Percentiles rank a stretch among this genome's conserved stretches.
phyloP scores from a whole-genome alignment of 2,329 filamentous ascomycete species.

The Pseudogymnoascus sp. region DNA sequence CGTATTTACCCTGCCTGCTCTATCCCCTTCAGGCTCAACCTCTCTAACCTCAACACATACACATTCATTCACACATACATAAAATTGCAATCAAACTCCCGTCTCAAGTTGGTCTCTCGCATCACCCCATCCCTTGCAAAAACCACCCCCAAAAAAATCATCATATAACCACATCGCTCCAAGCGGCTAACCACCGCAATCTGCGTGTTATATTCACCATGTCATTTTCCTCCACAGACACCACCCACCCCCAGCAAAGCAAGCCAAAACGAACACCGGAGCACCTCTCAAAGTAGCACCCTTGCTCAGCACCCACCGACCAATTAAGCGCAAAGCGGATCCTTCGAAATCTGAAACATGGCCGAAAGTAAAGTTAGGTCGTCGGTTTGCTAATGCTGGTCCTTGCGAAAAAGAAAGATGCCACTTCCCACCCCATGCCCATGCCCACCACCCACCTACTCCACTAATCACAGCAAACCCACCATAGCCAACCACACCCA shows the following conservation, averaged over 20 bases:
- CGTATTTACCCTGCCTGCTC: no score
- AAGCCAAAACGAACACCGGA: not conserved
- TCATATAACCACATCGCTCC: no score
- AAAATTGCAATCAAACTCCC: not conserved
- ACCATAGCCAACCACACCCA: not conserved
- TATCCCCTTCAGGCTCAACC: no score
- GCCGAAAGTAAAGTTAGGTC: not conserved
- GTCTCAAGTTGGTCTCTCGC: not conserved
- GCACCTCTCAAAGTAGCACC: not conserved
- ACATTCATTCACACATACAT: no score
- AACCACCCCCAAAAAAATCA: no score
- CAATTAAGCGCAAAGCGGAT: not conserved
- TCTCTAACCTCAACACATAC: no score
- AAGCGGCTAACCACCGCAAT: no score
- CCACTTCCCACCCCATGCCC: no score
- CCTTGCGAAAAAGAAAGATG: no score
- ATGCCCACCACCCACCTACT: no score
- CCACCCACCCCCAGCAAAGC: not conserved
- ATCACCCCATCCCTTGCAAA: no score
- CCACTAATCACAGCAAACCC: not conserved
- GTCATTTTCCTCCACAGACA: not conserved
- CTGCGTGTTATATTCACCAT: not conserved
- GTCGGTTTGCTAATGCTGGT: not conserved
- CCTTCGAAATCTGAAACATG: not conserved
- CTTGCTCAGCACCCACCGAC: not conserved